Conservation (phyloP, 352 stramenopile genomes). For the Peronospora destructor region DNA sequence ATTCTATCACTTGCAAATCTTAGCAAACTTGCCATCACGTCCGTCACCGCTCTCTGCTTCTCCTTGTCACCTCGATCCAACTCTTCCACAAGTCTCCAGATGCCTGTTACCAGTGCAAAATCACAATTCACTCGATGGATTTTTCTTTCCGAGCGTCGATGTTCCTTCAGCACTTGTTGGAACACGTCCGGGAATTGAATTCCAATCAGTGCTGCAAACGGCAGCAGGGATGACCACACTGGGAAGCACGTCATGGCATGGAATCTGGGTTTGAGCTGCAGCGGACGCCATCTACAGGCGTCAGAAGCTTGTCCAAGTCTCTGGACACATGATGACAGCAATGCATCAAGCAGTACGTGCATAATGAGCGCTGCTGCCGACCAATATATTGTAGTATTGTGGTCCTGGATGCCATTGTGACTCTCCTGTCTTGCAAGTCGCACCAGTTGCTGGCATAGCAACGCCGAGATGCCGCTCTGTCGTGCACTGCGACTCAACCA, state of each 20-base stretch:
- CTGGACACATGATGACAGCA: conserved; percentile 33
- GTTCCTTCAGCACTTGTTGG: conserved; percentile 17
- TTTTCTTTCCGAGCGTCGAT: conserved; percentile 4
- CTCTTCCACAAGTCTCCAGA: conserved; percentile 50
- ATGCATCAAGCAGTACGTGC: conserved; percentile 41
- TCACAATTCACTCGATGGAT: conserved; percentile 37
- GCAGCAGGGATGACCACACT: conserved; percentile 49
- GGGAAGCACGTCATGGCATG: conserved; percentile 56
- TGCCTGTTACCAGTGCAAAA: conserved; percentile 48
- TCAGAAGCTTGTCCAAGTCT: conserved; percentile 16
- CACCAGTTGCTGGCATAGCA: conserved; percentile 48
- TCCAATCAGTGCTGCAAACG: conserved; percentile 40
- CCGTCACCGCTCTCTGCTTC: conserved; percentile 6
- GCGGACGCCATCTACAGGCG: conserved; percentile 41
- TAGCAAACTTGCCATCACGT: conserved; percentile 26
- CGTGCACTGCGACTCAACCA: conserved; percentile 55
- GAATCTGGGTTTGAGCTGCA: conserved; percentile 42
- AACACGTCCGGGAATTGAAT: conserved; percentile 23
- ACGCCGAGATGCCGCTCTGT: conserved; percentile 42
- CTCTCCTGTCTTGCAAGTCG: conserved; percentile 15
- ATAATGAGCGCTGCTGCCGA: conserved; percentile 20
- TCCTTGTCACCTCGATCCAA: conserved; percentile 22
- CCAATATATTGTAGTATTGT: conserved; percentile 6
- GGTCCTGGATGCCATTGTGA: background rate
- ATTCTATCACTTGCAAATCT: conserved; percentile 28